Evolutionary conservation across 1,284 basidiomycete species (phyloP), one percentile per base, ranked within the genome.

Genomic region (Afroboletus lepidellus): DNA sequence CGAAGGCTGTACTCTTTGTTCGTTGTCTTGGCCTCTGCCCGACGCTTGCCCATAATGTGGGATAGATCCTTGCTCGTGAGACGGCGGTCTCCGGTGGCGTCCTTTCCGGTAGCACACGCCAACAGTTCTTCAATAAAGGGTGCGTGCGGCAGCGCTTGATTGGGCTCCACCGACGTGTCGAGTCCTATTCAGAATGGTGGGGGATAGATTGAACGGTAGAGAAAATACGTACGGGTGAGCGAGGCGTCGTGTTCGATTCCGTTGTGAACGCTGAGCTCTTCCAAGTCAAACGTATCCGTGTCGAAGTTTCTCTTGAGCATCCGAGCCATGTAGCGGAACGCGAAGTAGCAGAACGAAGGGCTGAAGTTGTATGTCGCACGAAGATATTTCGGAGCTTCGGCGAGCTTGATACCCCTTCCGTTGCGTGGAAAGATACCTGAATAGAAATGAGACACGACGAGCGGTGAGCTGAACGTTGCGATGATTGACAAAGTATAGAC

Each of bases 201-300:
- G 24, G 3, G 29, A 21, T 29, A 4, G 30, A 11, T 8, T 13
- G 13, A 23, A 20, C 5, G 30, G 20, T 15, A 1, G 12, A 13
- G 6, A 11, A 7, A 18, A 8, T 15, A 44, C 62, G 3, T 27
- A 64, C 87, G 77, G 32, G 77, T 77, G 29, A 90, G 71, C 3
- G 86, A 89, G 0, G 75, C 87, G 60, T 90, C 87, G 59, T 90
- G 87, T 60, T 90, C 87, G 54, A 90, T 90, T 21, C 82, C 83
- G 58, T 88, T 89, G 61, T 90, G 88, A 23, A 84, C 66, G 62
- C 76, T 75, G n/a, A 90, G 67, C 48, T 90, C 86, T 7, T 71
- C 67, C 16, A 90, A 73, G 61, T 89, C 78, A 58, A 87, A 80
- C 1, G 70, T 79, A 54, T 82, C 86, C 39, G 71, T 79, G 43